Evolutionary conservation across 2,329 filamentous ascomycete genomes (phyloP), one percentile per base, ranked within the genome.

Genomic region (Lizonia empirigonia): DNA sequence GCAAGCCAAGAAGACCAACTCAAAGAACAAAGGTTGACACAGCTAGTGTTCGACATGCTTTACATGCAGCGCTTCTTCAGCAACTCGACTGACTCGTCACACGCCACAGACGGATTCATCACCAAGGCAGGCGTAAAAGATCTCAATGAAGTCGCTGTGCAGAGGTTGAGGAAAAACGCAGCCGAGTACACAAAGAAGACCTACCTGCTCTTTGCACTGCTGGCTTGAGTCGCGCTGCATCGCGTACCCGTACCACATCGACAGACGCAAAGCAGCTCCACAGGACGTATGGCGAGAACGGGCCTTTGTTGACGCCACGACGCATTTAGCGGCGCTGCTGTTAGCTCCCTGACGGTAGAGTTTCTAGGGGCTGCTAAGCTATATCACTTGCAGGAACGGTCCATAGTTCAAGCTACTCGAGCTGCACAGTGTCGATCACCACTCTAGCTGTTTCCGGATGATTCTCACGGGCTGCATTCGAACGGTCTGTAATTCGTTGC

Each of bases 111-210:
- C 2, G 48, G 32, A 0, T 13, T 57, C 1, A 33, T 33, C 6
- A 26, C 77, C 13, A 75, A 74, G 5, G 59, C 82, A 3, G 64
- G 67, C 19, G 59, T 68, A 22, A 80, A 78, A 6, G 80, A 80
- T 0, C 68, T 81, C 4, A 77, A 81, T 22, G 71, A 77, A 9
- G 75, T 72, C 5, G 76, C 75, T 13, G 73, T 80, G 35, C 83
- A 83, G 55, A 72, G 77, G 34, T 71, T 95, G 29, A 73, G 68
- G 59, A 88, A 87, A 71, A 77, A 80, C 13, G 84, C 90, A 5
- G 77, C 80, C 36, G 90, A 92, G 42, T 95, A 94, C 71, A 94
- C 90, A 85, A 90, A 88, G 76, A 85, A 88, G 64, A 94, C 89
- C 9, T 87, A 83, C 70, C 73, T 97, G 56, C 73, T 97, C 20